phyloP scores from a whole-genome alignment of 2,329 filamentous ascomycete species.

The Ophioceras dolichostomum region DNA sequence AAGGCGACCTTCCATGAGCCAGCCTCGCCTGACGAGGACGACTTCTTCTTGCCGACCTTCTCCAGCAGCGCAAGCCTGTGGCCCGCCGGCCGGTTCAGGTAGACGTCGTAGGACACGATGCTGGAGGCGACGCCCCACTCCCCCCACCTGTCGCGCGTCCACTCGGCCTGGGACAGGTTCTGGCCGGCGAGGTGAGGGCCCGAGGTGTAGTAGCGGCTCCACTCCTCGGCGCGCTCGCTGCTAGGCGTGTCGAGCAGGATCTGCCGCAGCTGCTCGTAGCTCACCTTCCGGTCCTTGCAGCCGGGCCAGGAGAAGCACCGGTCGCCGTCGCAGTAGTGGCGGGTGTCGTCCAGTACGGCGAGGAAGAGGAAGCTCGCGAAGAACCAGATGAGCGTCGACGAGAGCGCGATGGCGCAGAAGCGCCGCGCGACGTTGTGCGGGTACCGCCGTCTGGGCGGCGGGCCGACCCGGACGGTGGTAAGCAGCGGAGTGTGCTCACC shows the following conservation, averaged over 20 bases:
- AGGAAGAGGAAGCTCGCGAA: conserved; percentile 31
- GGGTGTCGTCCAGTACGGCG: conserved; percentile 17
- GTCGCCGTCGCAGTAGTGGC: conserved; percentile 19
- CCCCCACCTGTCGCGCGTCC: conserved; percentile 64
- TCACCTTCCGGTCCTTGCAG: conserved; percentile 18
- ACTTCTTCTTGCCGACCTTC: conserved; percentile 19
- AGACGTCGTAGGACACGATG: conserved; percentile 62
- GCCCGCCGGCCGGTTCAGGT: conserved; percentile 64
- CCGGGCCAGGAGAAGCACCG: conserved; percentile 14
- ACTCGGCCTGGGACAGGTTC: conserved; percentile 60
- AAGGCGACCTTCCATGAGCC: conserved; percentile 52
- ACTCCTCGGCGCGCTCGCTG: conserved; percentile 47
- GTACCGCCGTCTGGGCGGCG: conserved; percentile 40
- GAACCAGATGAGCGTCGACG: conserved; percentile 40
- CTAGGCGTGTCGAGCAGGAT: conserved; percentile 48
- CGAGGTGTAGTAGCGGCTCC: conserved; percentile 67
- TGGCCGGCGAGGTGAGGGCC: conserved; percentile 67
- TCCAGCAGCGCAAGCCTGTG: conserved; percentile 57
- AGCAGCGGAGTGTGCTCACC: conserved; percentile 56
- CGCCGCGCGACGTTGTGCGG: conserved; percentile 48
- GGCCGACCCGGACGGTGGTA: conserved; percentile 44
- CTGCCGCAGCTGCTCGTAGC: conserved; percentile 37
- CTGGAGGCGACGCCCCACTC: conserved; percentile 54
- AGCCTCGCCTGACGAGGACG: conserved; percentile 12
- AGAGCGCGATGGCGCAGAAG: conserved; percentile 50